Evolutionary conservation across 371 early-diverging fungal species (phyloP), one percentile per base, ranked within the genome.

Genomic region (Massospora cicadina): DNA sequence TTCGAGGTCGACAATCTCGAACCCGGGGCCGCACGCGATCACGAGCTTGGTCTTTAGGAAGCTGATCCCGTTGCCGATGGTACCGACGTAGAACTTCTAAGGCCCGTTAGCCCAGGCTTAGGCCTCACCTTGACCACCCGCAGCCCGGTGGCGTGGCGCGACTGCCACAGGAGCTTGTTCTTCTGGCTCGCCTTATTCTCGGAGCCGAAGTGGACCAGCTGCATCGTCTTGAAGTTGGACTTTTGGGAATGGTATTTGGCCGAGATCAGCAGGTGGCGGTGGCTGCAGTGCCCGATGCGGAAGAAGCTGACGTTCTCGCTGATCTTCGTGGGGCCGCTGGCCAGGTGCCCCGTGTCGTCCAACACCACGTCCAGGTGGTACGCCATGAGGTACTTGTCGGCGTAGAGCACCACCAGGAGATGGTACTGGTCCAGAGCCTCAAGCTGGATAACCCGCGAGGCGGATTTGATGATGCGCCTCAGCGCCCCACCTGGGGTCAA

Each of bases 1-100:
- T 13, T 87, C 84, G 58, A 92, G 70, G 68, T 93, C 89, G 30
- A 95, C 86, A 58, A 95, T 77, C 71, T 95, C 95, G 71, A 94
- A 94, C 0, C 95, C 95, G 65, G 85, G 84, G 30, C 77, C 75
- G 71, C 93, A 91, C 3, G 90, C 91, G 10, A 94, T 86, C 58
- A 85, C 85, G 17, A 95, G 74, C 31, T 83, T 88, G 30, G 87
- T 83, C 29, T 83, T 83, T 65, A 93, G 68, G 64, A 89, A 86
- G 68, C 89, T 86, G 54, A 94, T 74, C 3, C 85, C 83, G 27
- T 76, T 76, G 2, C 87, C 79, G 70, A 90, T 89, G 12, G 88
- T 79, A 13, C 90, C 90, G 67, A 95, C 84, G 69, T 93, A 95
- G 66, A 91, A 90, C 70, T 90, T 90, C 78, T 88, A 70, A 23